Evolutionary conservation across 2,329 filamentous ascomycete species (phyloP), one percentile per base, ranked within the genome.

Genomic region (Chaetothyriales sp.): DNA sequence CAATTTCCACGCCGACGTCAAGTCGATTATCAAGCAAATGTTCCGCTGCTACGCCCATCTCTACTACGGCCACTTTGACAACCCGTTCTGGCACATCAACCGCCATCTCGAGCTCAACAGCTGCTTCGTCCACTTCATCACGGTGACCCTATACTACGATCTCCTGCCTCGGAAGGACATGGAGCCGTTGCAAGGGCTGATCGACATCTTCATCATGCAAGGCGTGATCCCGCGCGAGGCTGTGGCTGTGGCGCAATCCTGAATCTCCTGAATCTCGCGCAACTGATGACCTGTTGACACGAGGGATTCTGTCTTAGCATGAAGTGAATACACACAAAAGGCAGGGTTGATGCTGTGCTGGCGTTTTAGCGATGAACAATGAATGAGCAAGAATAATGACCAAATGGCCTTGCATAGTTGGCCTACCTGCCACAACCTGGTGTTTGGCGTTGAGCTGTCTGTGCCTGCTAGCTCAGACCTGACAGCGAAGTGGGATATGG

Each of bases 1-100:
- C 57, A 85, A 86, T 58, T 96, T 95, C 67, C 76, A 90, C 60
- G 80, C 83, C 55, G 88, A 95, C 60, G 92, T 90, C 73, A 88
- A 93, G 73, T 83, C 83, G 58, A 92, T 95, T 62, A 90, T 95
- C 73, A 84, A 89, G 61, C 92, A 95, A 70, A 96, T 98, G 84
- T 96, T 98, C 75, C 85, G 92, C 53, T 90, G 95, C 60, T 98
- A 98, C 64, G 84, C 92, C 46, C 92, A 98, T 68, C 80, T 98
- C 54, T 98, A 98, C 74, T 95, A 94, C 78, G 86, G 89, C 51
- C 92, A 98, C 68, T 98, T 86, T 68, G 72, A 81, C 54, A 84
- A 87, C 59, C 84, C 84, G 4, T 87, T 88, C 68, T 90, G 87
- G 69, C 83, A 89, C 66, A 75, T 90, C 57, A 87, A 85, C 70